Evolutionary conservation across 441 rosid species (phyloP), one percentile per base, ranked within the genome.

Genomic region (Gossypium schwendimanii): DNA sequence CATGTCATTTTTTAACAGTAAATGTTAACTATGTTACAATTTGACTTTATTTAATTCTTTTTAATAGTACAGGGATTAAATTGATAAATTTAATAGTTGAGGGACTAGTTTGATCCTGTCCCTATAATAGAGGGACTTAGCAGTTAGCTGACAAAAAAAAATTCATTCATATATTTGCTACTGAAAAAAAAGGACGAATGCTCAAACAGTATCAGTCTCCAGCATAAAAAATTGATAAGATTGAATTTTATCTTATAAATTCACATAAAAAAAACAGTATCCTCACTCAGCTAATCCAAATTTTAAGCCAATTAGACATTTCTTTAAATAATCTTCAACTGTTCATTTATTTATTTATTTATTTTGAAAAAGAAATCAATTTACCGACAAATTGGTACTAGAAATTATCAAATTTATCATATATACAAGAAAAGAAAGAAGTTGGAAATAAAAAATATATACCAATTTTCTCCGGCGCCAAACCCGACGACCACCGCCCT

Each of bases 401-500:
- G 18, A 1, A 63, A 18, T 18, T 9, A 64, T 6, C 11, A 12
- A 11, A 64, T 21, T 18, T 17, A 64, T 12, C 18, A 12, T 5
- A 64, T 21, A 44, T 31, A 12, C 53, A 21, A 23, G 21, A 66
- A 49, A 49, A n/a, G 10, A 23, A 45, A 45, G 41, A 1, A 65
- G n/a, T 1, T 6, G 50, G 15, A 66, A 14, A 8, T 8, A 5
- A 7, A 64, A 20, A 2, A 7, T 6, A 28, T 17, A 47, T 71
- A 91, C 97, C 90, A 92, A 78, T 75, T 80, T 82, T 75, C 96
- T 87, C 53, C 97, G 83, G 17, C 96, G 91, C 96, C 94, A 88
- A 7, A 85, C 81, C 50, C 86, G 89, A n/a, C 89, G 86, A 11
- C 87, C 86, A 23, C 82, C 60, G 21, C 83, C 73, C 41, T 76